phyloP scores from a whole-genome alignment of 1,139 yeast species.

The Tardiomyces digboiensis region DNA sequence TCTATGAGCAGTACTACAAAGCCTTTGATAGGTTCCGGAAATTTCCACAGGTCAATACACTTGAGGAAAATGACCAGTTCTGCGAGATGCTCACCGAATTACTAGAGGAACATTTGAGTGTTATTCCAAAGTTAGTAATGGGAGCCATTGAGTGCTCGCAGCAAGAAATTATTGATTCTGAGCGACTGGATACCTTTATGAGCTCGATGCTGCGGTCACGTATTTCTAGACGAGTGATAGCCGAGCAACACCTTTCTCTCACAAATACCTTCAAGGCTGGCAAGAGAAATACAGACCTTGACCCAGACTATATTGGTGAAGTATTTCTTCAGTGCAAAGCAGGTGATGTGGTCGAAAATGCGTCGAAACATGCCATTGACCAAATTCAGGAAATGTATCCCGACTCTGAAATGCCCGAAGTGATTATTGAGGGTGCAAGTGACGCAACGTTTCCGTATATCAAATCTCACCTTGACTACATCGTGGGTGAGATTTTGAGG shows the following conservation, averaged over 20 bases:
- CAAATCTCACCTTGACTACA: slow-evolving; percentile 76
- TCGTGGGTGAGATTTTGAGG: slow-evolving; percentile 78
- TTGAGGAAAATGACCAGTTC: slow-evolving; percentile 68
- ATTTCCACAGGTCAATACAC: slow-evolving; percentile 52
- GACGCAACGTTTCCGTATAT: slow-evolving; percentile 68
- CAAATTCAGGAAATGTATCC: slow-evolving; percentile 37
- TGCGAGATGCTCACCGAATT: slow-evolving; percentile 53
- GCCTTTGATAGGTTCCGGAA: slow-evolving; percentile 80
- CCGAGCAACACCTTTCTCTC: slow-evolving; percentile 80
- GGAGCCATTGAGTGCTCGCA: slow-evolving; percentile 82
- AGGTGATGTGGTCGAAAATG: slow-evolving; percentile 50
- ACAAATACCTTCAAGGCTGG: slow-evolving; percentile 46
- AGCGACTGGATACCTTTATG: slow-evolving; percentile 60
- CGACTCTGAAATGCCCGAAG: slow-evolving; percentile 53
- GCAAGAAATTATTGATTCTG: slow-evolving; percentile 45
- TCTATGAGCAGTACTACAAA: slow-evolving; percentile 80
- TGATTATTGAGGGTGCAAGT: slow-evolving; percentile 56
- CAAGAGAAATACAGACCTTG: slow-evolving; percentile 21
- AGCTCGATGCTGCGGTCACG: slow-evolving; percentile 73
- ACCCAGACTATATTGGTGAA: slow-evolving; percentile 74
- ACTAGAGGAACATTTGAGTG: slow-evolving; percentile 63
- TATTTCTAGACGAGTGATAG: slow-evolving; percentile 80
- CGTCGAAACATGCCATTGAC: slow-evolving; percentile 44
- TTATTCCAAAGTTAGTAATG: slow-evolving; percentile 84
- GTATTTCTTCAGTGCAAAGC: slow-evolving; percentile 77